Evolutionary conservation across 148 eudicot genomes (phyloP).

Genomic region (Oxyria digyna): DNA sequence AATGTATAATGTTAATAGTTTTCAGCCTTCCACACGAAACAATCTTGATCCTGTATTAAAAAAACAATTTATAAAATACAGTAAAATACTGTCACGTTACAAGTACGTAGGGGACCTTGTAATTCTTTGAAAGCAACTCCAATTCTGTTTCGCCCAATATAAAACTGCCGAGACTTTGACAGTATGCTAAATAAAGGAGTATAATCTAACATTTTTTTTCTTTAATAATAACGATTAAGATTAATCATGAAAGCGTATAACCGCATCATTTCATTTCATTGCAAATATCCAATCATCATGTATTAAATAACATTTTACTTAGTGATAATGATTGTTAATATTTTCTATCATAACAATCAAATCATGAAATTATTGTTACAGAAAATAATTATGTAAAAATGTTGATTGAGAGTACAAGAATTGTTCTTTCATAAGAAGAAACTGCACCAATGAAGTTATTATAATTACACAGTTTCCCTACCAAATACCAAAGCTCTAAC

Average conservation of each 20-base stretch:
- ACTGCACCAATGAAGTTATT: not conserved
- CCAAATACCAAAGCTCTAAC: not conserved
- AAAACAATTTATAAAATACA: too few species aligned
- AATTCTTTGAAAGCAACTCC: not conserved
- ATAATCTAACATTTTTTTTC: too few species aligned
- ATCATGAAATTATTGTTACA: not conserved
- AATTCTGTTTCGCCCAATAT: not conserved
- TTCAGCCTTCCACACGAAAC: not conserved
- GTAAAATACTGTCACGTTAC: too few species aligned
- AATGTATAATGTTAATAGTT: too few species aligned
- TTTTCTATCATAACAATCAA: slow-evolving; percentile 1
- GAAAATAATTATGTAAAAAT: not conserved
- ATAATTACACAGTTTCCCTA: not conserved
- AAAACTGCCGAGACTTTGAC: not conserved
- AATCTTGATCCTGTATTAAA: not conserved
- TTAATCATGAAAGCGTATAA: not conserved
- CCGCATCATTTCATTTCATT: not conserved
- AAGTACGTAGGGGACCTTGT: not conserved
- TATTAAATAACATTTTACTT: not conserved
- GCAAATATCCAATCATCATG: not conserved
- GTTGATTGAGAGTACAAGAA: too few species aligned
- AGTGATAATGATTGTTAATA: not conserved
- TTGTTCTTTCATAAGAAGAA: too few species aligned
- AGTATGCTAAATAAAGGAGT: not conserved
- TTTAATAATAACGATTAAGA: not conserved